These are phyloP conservation scores for Penicillium bovifimosum DNA, from an alignment of 495 filamentous ascomycete genomes.

Conservation along the genomic window DNA sequence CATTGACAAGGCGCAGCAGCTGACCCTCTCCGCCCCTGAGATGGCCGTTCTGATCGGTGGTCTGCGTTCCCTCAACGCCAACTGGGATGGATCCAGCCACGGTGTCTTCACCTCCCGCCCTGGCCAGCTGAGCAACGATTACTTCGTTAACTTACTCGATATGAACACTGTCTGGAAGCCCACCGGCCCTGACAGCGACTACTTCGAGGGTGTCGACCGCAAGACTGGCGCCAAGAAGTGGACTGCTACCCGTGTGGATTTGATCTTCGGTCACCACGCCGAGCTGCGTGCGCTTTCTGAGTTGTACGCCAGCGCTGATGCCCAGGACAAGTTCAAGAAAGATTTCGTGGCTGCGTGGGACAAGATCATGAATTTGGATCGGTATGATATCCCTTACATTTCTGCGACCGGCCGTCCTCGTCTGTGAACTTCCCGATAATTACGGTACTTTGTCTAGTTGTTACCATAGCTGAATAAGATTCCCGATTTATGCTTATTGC, in stretches of 20 bases:
- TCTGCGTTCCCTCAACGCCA: conserved; percentile 58
- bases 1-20: conserved; percentile 60
- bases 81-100: conserved; percentile 56
- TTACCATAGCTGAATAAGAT: neutral
- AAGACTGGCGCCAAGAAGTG: conserved; percentile 63
- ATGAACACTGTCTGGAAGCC: conserved; percentile 58
- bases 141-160: conserved; percentile 70
- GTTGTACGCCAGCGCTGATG: conserved; percentile 54
- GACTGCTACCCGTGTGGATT: conserved; percentile 61
- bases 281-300: conserved; percentile 65
- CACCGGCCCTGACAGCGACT: conserved; percentile 37
- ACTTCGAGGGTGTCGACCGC: conserved; percentile 59
- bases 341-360: conserved; percentile 67
- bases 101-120: conserved; percentile 60
- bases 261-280: conserved; percentile 64
- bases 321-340: conserved; percentile 55
- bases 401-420: conserved; percentile 18
- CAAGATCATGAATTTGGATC: conserved; percentile 68
- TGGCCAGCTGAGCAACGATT: conserved; percentile 66
- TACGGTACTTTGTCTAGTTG: neutral
- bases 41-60: conserved; percentile 63
- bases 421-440: conserved; percentile 15
- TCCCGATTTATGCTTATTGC: neutral
- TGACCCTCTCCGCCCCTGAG: conserved; percentile 63
- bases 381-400: conserved; percentile 48